Percentiles rank a stretch among this genome's conserved stretches.
These are phyloP conservation scores for Raphanus raphanistrum DNA, from an alignment of 345 rosid species.

Conservation along the genomic window DNA sequence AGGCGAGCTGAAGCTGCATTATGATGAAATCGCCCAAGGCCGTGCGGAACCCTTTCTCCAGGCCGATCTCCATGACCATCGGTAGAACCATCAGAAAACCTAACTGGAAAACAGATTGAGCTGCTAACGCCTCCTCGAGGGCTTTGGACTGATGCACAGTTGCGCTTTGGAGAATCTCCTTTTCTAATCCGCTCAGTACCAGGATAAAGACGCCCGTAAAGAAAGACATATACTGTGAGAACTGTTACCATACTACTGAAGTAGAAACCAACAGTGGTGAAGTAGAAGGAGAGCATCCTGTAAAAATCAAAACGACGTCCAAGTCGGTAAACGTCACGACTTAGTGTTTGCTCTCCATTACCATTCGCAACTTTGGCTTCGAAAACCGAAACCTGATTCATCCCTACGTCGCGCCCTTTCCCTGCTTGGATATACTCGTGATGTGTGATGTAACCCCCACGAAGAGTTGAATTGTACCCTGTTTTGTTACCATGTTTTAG, in stretches of 20 bases:
- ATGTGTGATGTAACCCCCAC: conserved; percentile 87
- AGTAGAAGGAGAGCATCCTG: conserved; percentile 96
- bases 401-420: conserved; percentile 94
- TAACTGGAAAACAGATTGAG: conserved; percentile 81
- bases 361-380: conserved; percentile 98
- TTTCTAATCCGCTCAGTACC: conserved; percentile 90
- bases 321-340: conserved; percentile 94
- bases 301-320: conserved; percentile 91
- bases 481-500: conserved; percentile 38
- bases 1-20: conserved; percentile 95
- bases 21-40: conserved; percentile 88
- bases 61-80: conserved; percentile 94
- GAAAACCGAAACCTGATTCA: conserved; percentile 88
- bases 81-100: conserved; percentile 86
- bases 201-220: conserved; percentile 90
- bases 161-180: conserved; percentile 57
- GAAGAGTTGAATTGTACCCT: conserved; percentile 94
- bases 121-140: conserved; percentile 84
- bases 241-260: conserved; percentile 96
- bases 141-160: conserved; percentile 63
- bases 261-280: conserved; percentile 95
- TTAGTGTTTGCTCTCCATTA: conserved; percentile 97
- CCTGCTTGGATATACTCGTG: conserved; percentile 98
- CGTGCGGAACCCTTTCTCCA: conserved; percentile 87
- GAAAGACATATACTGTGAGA: conserved; percentile 78